phyloP scores from a whole-genome alignment of 1,284 basidiomycete species.

The Cystobasidium pallidum region DNA sequence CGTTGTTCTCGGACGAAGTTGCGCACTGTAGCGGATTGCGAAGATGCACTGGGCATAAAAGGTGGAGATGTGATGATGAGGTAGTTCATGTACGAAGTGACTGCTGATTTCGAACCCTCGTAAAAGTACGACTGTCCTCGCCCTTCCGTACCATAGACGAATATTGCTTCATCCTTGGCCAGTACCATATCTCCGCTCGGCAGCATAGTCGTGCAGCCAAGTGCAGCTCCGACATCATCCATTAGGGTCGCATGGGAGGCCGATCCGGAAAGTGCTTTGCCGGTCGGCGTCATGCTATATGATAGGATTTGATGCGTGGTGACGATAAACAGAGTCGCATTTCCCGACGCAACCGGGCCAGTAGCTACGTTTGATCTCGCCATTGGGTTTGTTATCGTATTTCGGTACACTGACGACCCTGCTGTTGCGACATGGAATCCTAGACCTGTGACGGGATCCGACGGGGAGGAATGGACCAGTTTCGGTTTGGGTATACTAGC shows the following conservation, averaged over 20 bases:
- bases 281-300: slow-evolving; percentile 69
- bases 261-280: slow-evolving; percentile 30
- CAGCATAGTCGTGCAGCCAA: slow-evolving; percentile 83
- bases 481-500: slow-evolving; percentile 71
- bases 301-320: slow-evolving; percentile 80
- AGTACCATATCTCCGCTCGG: slow-evolving; percentile 75
- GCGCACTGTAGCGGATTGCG: slow-evolving; percentile 73
- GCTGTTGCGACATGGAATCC: slow-evolving; percentile 64
- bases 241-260: slow-evolving; percentile 63
- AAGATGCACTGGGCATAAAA: slow-evolving; percentile 68
- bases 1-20: slow-evolving; percentile 62
- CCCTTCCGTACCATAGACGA: slow-evolving; percentile 80
- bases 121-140: slow-evolving; percentile 85
- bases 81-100: slow-evolving; percentile 76
- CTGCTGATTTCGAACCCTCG: slow-evolving; percentile 65
- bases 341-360: slow-evolving; percentile 33
- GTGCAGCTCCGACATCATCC: slow-evolving; percentile 80
- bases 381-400: slow-evolving; percentile 34
- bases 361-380: slow-evolving; percentile 18
- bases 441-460: slow-evolving; percentile 86
- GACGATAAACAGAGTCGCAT: slow-evolving; percentile 71
- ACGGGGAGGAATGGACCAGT: slow-evolving; percentile 35
- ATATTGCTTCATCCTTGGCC: slow-evolving; percentile 89
- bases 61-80: slow-evolving; percentile 87
- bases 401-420: slow-evolving; percentile 62